These are phyloP conservation scores for Hydrangea macrophylla DNA, from an alignment of 148 eudicot genomes.

Conservation along the genomic window DNA sequence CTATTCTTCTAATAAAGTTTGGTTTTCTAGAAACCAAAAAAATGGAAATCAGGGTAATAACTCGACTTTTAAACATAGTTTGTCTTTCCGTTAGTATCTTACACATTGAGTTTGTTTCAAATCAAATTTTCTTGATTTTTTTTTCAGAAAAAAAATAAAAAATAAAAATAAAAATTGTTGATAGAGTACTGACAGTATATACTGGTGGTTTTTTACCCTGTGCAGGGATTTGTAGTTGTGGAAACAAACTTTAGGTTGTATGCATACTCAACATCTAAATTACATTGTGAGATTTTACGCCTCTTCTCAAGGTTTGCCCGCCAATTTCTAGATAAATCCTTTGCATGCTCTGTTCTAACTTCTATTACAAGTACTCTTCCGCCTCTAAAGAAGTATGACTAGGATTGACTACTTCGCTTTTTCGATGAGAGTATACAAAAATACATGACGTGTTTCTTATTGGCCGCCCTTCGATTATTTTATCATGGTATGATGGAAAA, in stretches of 20 bases:
- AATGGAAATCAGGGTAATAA: too few species aligned
- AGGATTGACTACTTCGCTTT: neutral
- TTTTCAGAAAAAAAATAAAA: neutral
- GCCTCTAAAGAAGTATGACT: neutral
- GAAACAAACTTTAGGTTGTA: constrained; percentile 94
- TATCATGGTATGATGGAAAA: neutral
- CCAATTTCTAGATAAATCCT: constrained; percentile 9
- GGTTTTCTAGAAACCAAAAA: too few species aligned
- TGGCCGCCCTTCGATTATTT: neutral
- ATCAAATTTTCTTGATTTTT: neutral
- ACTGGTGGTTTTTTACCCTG: constrained; percentile 3
- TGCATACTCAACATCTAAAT: constrained; percentile 86
- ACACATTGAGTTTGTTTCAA: too few species aligned
- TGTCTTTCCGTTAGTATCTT: too few species aligned
- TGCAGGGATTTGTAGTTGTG: constrained; percentile 90
- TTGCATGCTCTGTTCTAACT: neutral
- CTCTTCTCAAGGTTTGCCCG: constrained; percentile 82
- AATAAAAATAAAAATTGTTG: neutral
- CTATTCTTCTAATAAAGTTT: too few species aligned
- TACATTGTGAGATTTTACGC: constrained; percentile 90
- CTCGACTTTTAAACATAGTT: too few species aligned
- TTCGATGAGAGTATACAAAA: neutral
- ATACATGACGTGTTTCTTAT: neutral
- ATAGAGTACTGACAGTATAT: neutral
- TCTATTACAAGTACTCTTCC: neutral